A percentile compares a stretch with the other conserved stretches of the same genome.
Evolutionary conservation across 306 rosid genomes (phyloP).

Genomic region (Medicago ruthenica): DNA sequence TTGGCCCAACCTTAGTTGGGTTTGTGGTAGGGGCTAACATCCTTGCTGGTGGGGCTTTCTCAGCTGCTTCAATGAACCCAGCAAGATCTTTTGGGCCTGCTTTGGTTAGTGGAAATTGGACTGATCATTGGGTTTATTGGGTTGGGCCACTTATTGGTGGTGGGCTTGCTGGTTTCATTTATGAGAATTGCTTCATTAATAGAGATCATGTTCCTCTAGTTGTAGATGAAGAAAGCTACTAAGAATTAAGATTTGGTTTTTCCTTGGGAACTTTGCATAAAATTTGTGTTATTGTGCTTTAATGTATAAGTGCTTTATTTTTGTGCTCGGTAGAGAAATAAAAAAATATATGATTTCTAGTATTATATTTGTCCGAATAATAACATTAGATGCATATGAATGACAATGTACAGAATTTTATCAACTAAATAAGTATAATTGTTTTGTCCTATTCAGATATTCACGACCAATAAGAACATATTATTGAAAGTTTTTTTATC

Average conservation of each 20-base stretch:
- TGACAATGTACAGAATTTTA: no score
- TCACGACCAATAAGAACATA: no score
- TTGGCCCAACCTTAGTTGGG: conserved; percentile 76
- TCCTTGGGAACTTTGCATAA: background rate
- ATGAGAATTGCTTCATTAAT: conserved; percentile 75
- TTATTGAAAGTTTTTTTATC: no score
- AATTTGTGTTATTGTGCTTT: background rate
- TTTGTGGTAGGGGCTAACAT: conserved; percentile 88
- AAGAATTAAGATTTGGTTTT: background rate
- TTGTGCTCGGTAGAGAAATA: background rate
- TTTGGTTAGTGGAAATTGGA: conserved; percentile 77
- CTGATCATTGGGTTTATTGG: conserved; percentile 95
- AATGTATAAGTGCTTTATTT: background rate
- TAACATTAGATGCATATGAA: no score
- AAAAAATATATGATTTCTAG: no score
- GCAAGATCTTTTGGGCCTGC: conserved; percentile 95
- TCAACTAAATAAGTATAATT: no score
- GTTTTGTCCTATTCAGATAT: no score
- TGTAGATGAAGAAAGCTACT: conserved; percentile 41
- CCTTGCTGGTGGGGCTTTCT: conserved; percentile 82
- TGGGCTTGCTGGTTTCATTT: conserved; percentile 76
- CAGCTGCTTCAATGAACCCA: conserved; percentile 89
- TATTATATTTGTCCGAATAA: no score
- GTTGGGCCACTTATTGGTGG: conserved; percentile 95
- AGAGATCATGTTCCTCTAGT: conserved; percentile 59